Percentiles rank a stretch among this genome's conserved stretches.
Conservation (phyloP, 2,329 filamentous ascomycete species). For the Rutstroemia sp. region DNA sequence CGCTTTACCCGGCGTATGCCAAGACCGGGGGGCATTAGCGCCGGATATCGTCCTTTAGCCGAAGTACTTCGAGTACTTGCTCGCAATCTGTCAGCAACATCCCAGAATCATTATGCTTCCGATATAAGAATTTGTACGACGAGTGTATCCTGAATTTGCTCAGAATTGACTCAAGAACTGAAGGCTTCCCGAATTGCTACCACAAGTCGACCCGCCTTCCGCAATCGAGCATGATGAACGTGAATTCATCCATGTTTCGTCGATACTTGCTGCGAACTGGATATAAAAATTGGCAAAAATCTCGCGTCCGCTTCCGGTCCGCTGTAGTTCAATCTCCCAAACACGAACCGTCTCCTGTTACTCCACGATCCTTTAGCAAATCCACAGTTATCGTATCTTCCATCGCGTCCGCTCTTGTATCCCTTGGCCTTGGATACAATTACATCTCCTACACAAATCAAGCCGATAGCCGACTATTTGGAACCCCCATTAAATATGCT, state of each 20-base stretch:
- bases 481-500: constrained; percentile 5
- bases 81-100: neutral
- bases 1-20: neutral
- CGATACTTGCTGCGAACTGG: too few species aligned
- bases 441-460: neutral
- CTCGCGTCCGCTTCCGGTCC: neutral
- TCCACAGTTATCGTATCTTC: constrained; percentile 3
- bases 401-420: neutral
- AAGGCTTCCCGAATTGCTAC: too few species aligned
- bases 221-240: too few species aligned
- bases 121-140: too few species aligned
- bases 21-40: neutral
- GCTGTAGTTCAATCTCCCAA: neutral
- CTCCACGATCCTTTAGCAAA: constrained; percentile 1
- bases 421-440: neutral
- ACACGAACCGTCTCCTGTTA: neutral
- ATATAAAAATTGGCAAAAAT: neutral
- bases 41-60: neutral
- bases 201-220: too few species aligned
- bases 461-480: neutral
- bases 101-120: neutral
- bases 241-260: too few species aligned
- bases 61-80: neutral
- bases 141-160: too few species aligned
- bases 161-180: too few species aligned